Base-by-base conservation (phyloP, 805 yeast genomes). In the Candida succiphila region DNA sequence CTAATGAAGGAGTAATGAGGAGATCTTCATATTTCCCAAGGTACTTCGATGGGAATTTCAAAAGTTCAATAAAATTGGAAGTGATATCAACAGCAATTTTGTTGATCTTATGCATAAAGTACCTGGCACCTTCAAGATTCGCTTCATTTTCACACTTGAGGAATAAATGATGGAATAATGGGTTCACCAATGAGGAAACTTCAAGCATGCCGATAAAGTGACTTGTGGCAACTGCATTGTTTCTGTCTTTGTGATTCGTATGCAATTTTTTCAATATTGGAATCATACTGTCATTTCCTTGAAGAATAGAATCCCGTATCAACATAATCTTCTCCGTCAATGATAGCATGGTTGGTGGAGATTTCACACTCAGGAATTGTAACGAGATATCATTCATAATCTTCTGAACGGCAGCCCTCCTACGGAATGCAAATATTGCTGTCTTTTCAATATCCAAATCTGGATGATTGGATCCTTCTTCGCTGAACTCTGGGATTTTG, bases 381-480 rank as follows among this genome's bases (percentile, higher is more conserved):
- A 43, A 41, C 16, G 72, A 43, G 3, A 74, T 43, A 0, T 51
- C 56, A 9, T 58, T 44, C 25, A 65, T 33, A 5, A 39, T 20
- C 7, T 41, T 36, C 23, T 66, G 54, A 15, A 60, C 44, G 27
- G 58, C 50, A 38, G 42, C 45, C 24, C 59, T 53, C 3, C 41
- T 42, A 17, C 46, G 45, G 16, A 62, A 51, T 13, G 56, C 46
- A 6, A 53, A 51, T 3, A 66, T 52, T 1, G 65, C 58, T 30
- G 55, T 54, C 22, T 53, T 54, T 39, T 75, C 79, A 25, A 75
- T 38, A 1, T 46, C 56, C 12, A 48, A 39, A 40, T 73, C 63
- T 0, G 35, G 37, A 21, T 57, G 46, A 36, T 65, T 67, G 12
- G 63, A 59, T 25, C 56, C 52, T 4, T 36, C 45, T 32, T 41